Conservation (phyloP, 208 protist species). For the Sergeia podlipaevii region DNA sequence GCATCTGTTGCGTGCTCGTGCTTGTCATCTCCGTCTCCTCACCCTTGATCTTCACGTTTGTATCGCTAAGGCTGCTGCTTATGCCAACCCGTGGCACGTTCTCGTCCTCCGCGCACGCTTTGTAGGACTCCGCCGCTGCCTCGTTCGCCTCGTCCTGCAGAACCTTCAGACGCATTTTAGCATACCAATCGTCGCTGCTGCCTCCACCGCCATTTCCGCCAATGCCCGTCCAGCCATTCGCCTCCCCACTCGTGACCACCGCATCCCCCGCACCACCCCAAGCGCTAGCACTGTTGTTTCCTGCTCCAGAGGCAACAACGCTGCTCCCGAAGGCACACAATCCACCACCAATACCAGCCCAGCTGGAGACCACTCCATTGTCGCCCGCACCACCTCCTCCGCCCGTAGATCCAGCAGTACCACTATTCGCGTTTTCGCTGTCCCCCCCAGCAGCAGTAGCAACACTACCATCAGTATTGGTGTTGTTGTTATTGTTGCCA, state of each 20-base stretch:
- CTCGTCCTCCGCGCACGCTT: background rate
- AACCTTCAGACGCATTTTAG: conserved; percentile 39
- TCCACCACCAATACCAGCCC: background rate
- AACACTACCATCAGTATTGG: background rate
- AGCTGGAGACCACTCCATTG: background rate
- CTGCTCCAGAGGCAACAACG: background rate
- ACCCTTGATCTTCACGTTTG: conserved; percentile 5
- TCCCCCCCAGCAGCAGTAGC: background rate
- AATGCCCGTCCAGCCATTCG: conserved; percentile 31
- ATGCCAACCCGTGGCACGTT: background rate
- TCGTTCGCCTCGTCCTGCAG: conserved; percentile 18
- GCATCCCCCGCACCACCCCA: background rate
- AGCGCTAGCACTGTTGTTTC: background rate
- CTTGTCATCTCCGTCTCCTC: no score
- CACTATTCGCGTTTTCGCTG: no score
- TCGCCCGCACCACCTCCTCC: background rate
- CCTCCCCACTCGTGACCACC: no score
- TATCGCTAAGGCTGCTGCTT: no score
- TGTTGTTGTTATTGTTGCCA: background rate
- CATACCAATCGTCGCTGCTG: conserved; percentile 60
- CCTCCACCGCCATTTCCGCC: conserved; percentile 17
- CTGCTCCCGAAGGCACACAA: background rate
- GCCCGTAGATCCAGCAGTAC: background rate
- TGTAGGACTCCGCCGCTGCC: conserved; percentile 1
- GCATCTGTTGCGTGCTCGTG: no score